Conservation (phyloP, 2,329 filamentous ascomycete genomes). For the Byssochlamys sp. region DNA sequence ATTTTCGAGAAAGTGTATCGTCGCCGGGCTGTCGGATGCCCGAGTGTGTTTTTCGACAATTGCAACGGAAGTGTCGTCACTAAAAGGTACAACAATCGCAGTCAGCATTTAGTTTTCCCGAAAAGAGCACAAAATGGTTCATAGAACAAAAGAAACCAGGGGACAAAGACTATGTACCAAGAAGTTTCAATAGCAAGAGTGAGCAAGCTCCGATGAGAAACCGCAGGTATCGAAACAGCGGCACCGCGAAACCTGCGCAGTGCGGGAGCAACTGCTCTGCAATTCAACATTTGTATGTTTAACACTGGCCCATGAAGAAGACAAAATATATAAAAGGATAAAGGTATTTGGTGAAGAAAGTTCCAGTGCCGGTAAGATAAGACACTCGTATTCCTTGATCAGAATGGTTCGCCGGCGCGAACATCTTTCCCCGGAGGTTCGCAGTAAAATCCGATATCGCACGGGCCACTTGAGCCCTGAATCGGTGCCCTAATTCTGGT, state of each 20-base stretch:
- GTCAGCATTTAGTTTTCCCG: not conserved
- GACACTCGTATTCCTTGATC: not conserved
- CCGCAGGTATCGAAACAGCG: constrained; percentile 2
- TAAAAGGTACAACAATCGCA: constrained; percentile 9
- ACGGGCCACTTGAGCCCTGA: constrained; percentile 22
- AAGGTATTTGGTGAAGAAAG: not conserved
- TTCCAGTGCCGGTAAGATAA: not conserved
- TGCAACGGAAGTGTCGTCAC: constrained; percentile 88
- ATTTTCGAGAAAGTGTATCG: constrained; percentile 68
- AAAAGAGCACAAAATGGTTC: not conserved
- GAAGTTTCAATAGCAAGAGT: constrained; percentile 41
- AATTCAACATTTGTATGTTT: constrained; percentile 16
- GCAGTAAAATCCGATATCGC: constrained; percentile 16
- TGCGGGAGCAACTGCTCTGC: constrained; percentile 8
- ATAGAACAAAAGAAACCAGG: not conserved
- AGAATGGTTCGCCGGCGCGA: constrained; percentile 1
- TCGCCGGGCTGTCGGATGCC: constrained; percentile 30
- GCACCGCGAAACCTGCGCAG: constrained; percentile 12
- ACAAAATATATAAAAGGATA: not conserved
- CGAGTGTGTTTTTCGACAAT: constrained; percentile 53
- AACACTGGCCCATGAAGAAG: not conserved
- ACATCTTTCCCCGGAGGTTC: not conserved
- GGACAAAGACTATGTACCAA: constrained; percentile 20
- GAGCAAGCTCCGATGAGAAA: constrained; percentile 22
- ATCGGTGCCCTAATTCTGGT: constrained; percentile 12